Percentiles rank a stretch among this genome's conserved stretches.
phyloP scores from a whole-genome alignment of 2,329 filamentous ascomycete genomes.

The Dactylonectria macrodidyma region DNA sequence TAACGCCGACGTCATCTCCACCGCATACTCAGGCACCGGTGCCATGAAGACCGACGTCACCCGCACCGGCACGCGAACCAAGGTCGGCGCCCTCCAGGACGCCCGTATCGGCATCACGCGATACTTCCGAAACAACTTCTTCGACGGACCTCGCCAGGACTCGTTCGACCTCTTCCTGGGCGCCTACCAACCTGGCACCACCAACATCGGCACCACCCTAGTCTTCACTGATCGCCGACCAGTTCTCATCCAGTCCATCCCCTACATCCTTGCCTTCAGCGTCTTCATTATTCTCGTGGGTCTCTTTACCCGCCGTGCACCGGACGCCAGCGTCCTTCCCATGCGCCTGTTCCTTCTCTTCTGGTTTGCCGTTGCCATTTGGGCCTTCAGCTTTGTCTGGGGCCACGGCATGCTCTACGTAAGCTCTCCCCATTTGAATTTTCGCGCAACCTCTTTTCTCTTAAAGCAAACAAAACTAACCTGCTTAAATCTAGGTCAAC shows the following conservation, averaged over 20 bases:
- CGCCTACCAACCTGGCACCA: constrained; percentile 82
- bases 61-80: constrained; percentile 91
- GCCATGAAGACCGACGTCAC: constrained; percentile 99
- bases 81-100: constrained; percentile 87
- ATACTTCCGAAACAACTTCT: constrained; percentile 95
- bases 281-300: constrained; percentile 86
- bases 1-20: constrained; percentile 95
- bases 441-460: neutral
- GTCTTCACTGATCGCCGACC: constrained; percentile 90
- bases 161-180: constrained; percentile 96
- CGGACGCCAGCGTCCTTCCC: constrained; percentile 84
- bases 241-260: constrained; percentile 90
- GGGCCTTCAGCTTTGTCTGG: constrained; percentile 83
- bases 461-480: constrained; percentile 27
- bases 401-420: constrained; percentile 94
- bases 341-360: constrained; percentile 86
- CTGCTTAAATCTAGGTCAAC: constrained; percentile 78
- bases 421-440: constrained; percentile 60
- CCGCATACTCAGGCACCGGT: constrained; percentile 94
- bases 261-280: constrained; percentile 90
- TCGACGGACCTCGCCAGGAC: constrained; percentile 94
- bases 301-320: constrained; percentile 78
- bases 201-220: constrained; percentile 78
- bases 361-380: constrained; percentile 79
- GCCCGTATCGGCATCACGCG: constrained; percentile 89